These are phyloP conservation scores for Schizochytrium sp. DNA, from an alignment of 108 stramenopile genomes.

Conservation along the genomic window DNA sequence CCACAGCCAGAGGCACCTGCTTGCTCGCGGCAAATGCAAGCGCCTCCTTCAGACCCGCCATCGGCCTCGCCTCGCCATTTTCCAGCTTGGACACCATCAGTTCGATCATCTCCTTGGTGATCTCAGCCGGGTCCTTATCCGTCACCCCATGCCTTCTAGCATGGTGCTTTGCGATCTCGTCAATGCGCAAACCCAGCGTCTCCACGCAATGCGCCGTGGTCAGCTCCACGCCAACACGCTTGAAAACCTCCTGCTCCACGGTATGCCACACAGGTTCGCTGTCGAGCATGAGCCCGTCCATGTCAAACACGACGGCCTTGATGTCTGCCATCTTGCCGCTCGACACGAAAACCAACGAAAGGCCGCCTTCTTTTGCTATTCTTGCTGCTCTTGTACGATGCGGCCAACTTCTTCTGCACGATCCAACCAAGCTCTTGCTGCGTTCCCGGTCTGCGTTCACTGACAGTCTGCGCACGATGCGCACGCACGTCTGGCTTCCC, in stretches of 20 bases:
- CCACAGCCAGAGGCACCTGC: neutral
- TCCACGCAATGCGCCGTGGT: neutral
- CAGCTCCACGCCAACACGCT: neutral
- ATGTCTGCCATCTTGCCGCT: neutral
- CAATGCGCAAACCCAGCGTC: neutral
- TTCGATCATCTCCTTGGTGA: neutral
- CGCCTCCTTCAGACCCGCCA: neutral
- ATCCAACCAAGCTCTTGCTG: no score
- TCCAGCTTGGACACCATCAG: neutral
- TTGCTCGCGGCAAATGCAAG: neutral
- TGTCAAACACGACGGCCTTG: neutral
- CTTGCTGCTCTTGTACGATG: no score
- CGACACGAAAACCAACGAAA: no score
- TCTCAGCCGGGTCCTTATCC: neutral
- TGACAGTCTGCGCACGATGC: no score
- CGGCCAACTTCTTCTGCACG: no score
- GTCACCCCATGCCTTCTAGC: neutral
- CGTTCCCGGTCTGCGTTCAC: no score
- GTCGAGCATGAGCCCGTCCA: slow-evolving; percentile 15
- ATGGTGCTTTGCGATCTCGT: neutral
- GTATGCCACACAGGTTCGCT: neutral
- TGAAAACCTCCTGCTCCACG: neutral
- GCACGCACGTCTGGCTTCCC: no score
- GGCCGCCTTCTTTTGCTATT: no score
- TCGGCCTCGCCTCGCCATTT: neutral